Base-by-base conservation (phyloP, 805 yeast species). In the Ogataea nakhonphanomensis region DNA sequence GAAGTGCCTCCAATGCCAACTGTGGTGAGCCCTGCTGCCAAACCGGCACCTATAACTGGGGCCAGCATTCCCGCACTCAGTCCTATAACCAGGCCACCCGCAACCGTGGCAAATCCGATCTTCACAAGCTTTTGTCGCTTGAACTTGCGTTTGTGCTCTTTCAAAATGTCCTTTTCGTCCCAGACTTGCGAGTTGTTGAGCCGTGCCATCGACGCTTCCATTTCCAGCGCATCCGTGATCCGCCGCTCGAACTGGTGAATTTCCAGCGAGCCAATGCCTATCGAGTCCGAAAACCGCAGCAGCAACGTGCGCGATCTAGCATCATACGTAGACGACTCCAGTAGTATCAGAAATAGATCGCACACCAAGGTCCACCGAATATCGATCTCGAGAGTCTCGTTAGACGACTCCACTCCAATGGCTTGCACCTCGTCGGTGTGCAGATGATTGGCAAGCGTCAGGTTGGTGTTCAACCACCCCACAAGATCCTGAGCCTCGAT, bases 11-110 rank as follows among this genome's bases (percentile, higher is more conserved):
- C 71, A 15, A 95, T 84, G 24, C 99, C 99, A 15, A 91, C 78
- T 0, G 99, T 93, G 1, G 97, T 82, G 29, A 93, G 69, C 11
- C 98, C 99, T 3, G 98, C 98, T 2, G 98, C 99, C 22, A 93
- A 58, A 55, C 99, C 99, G 1, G 98, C 98, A 36, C 98, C 98
- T 55, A 93, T 95, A 2, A 95, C 95, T 0, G 99, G 99, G 0
- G 99, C 99, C 32, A 93, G 66, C 31, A 93, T 64, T 6, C 99
- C 99, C 7, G 96, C 98, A 45, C 96, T 87, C 13, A 93, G 68
- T 2, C 99, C 99, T 43, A 93, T 76, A 1, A 93, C 95, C 15
- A 93, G 67, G 1, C 96, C 90, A 2, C 99, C 99, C 22, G 98
- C 98, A 11, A 90, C 73, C 7, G 98, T 93, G 0, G 99, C 99